A percentile compares a stretch with the other conserved stretches of the same genome.
Evolutionary conservation across 2,329 filamentous ascomycete genomes (phyloP).

Genomic region (Dothideomycetes sp.): DNA sequence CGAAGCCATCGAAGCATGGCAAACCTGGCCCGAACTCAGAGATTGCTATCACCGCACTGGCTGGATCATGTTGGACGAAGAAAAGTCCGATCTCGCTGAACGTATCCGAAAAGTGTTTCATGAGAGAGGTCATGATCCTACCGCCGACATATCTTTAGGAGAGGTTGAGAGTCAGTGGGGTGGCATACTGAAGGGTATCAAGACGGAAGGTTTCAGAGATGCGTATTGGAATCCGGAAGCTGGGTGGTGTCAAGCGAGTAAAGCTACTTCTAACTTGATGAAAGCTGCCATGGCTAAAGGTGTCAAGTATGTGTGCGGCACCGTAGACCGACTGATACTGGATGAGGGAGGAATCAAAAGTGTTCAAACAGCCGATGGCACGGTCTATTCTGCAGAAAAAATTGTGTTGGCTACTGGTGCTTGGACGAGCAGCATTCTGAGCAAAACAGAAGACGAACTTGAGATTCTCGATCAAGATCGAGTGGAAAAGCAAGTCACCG

Average conservation of each 20-base stretch:
- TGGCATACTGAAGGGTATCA: slow-evolving; percentile 30
- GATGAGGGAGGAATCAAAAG: slow-evolving; percentile 34
- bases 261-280: slow-evolving; percentile 37
- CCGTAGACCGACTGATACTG: slow-evolving; percentile 37
- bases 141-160: slow-evolving; percentile 35
- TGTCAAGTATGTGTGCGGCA: slow-evolving; percentile 36
- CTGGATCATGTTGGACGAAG: slow-evolving; percentile 48
- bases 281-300: slow-evolving; percentile 36
- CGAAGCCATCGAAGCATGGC: slow-evolving; percentile 32
- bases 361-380: slow-evolving; percentile 40
- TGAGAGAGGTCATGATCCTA: slow-evolving; percentile 33
- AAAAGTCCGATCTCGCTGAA: slow-evolving; percentile 38
- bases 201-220: slow-evolving; percentile 30
- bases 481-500: slow-evolving; percentile 44
- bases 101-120: slow-evolving; percentile 48
- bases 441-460: slow-evolving; percentile 38
- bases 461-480: slow-evolving; percentile 36
- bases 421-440: slow-evolving; percentile 46
- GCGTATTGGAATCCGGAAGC: slow-evolving; percentile 43
- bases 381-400: slow-evolving; percentile 41
- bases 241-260: slow-evolving; percentile 45
- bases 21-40: slow-evolving; percentile 22
- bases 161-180: slow-evolving; percentile 27
- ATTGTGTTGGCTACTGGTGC: slow-evolving; percentile 49
- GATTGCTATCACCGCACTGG: slow-evolving; percentile 51